A percentile compares a stretch with the other conserved stretches of the same genome.
Conservation (phyloP, 2,329 filamentous ascomycete genomes). For the Furcasterigmium sp. region DNA sequence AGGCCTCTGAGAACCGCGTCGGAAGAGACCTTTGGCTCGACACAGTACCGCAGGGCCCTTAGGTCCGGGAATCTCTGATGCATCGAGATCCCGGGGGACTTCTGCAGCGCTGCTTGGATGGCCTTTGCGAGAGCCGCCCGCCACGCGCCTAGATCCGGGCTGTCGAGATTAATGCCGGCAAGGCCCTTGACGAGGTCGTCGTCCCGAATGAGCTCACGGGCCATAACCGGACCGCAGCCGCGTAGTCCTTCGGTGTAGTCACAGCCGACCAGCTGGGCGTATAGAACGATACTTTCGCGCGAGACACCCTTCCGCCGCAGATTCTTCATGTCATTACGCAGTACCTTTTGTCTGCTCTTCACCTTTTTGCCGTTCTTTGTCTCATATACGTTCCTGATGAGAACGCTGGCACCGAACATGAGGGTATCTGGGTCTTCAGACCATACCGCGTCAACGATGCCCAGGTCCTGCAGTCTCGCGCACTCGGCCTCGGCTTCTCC, state of each 20-base stretch:
- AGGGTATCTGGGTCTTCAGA: conserved; percentile 39
- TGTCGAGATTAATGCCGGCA: neutral
- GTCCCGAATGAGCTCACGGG: neutral
- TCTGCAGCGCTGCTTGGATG: no score
- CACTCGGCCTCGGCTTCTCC: conserved; percentile 44
- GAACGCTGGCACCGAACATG: conserved; percentile 38
- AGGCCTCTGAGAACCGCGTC: neutral
- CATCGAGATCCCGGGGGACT: no score
- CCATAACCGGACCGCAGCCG: neutral
- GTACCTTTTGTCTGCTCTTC: conserved; percentile 8
- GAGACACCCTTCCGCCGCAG: conserved; percentile 8
- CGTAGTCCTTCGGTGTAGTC: conserved; percentile 15
- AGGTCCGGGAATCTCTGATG: neutral
- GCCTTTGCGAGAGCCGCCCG: no score
- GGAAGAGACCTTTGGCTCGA: neutral
- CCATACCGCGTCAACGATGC: conserved; percentile 42
- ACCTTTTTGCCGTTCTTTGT: conserved; percentile 9
- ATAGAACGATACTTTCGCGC: conserved; percentile 14
- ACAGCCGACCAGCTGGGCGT: conserved; percentile 18
- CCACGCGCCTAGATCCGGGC: no score
- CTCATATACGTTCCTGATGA: conserved; percentile 21
- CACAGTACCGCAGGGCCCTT: neutral
- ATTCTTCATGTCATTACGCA: conserved; percentile 8
- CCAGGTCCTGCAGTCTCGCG: conserved; percentile 32
- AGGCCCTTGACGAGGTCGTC: conserved; percentile 1